A percentile compares a stretch with the other conserved stretches of the same genome.
Conservation (phyloP, 2,329 filamentous ascomycete species). For the Xylaria sp. region DNA sequence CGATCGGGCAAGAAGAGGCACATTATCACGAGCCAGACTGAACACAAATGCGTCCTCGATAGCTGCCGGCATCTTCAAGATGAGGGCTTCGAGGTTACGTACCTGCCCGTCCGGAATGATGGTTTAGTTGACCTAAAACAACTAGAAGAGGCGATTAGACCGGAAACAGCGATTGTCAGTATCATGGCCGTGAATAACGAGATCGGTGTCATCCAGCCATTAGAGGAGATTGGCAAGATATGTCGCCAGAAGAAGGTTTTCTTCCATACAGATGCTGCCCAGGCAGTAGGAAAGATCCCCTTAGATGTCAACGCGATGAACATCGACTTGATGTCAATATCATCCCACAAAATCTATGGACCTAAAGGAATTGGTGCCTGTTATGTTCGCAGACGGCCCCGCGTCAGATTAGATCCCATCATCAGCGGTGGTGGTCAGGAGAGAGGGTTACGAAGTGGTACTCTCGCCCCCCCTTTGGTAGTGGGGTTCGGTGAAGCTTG, state of each 20-base stretch:
- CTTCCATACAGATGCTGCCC: conserved; percentile 96
- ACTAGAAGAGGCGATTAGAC: conserved; percentile 84
- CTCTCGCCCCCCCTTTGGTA: conserved; percentile 82
- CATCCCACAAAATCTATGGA: conserved; percentile 97
- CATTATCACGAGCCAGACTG: conserved; percentile 95
- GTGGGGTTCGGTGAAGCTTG: conserved; percentile 97
- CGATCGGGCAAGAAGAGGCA: conserved; percentile 95
- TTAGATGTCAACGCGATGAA: conserved; percentile 98
- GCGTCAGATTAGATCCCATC: conserved; percentile 92
- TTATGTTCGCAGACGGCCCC: conserved; percentile 88
- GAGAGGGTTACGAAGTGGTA: conserved; percentile 90
- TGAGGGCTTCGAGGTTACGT: conserved; percentile 96
- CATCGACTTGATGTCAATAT: conserved; percentile 98
- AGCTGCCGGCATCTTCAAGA: conserved; percentile 96
- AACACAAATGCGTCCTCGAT: conserved; percentile 98
- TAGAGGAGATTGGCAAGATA: conserved; percentile 89
- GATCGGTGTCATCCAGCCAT: conserved; percentile 97
- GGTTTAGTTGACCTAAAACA: conserved; percentile 85
- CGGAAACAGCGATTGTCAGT: conserved; percentile 89
- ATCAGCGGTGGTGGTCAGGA: conserved; percentile 97
- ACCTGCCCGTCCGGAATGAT: conserved; percentile 84
- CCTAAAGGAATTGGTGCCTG: conserved; percentile 97
- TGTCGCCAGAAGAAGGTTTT: conserved; percentile 93
- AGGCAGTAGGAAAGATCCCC: conserved; percentile 98
- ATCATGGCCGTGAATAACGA: conserved; percentile 99